These are phyloP conservation scores for Podila epigama DNA, from an alignment of 192 early-diverging fungal species.

Conservation along the genomic window DNA sequence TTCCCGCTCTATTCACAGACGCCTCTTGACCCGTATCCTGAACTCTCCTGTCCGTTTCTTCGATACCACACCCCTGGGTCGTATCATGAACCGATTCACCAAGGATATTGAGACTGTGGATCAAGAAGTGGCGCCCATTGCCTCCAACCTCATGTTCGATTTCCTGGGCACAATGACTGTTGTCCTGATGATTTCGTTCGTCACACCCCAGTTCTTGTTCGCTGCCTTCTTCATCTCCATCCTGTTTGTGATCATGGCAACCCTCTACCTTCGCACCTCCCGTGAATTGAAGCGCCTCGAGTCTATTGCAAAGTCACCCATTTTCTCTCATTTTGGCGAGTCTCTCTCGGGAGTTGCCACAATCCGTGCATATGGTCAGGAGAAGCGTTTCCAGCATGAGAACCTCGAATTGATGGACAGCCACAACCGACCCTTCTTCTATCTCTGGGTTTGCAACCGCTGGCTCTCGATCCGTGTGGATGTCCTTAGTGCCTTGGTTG, in stretches of 20 bases:
- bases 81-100: constrained; percentile 80
- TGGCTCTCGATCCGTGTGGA: constrained; percentile 86
- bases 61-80: constrained; percentile 78
- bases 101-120: constrained; percentile 69
- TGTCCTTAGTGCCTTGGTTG: constrained; percentile 72
- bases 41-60: constrained; percentile 55
- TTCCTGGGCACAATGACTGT: constrained; percentile 38
- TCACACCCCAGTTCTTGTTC: constrained; percentile 52
- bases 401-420: constrained; percentile 66
- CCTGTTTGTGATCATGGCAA: constrained; percentile 67
- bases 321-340: constrained; percentile 85
- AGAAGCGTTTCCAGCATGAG: constrained; percentile 69
- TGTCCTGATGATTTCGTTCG: constrained; percentile 39
- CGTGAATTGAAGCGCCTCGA: constrained; percentile 91
- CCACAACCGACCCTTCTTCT: constrained; percentile 81
- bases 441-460: constrained; percentile 78
- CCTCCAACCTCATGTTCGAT: constrained; percentile 62
- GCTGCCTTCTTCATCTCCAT: constrained; percentile 49
- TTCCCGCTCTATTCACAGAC: constrained; percentile 65
- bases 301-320: constrained; percentile 46
- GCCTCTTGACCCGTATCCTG: constrained; percentile 58
- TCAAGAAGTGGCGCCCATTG: constrained; percentile 53
- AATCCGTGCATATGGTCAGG: constrained; percentile 82
- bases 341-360: constrained; percentile 78
- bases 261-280: constrained; percentile 73